Percentiles rank a stretch among this genome's conserved stretches.
Conservation (phyloP, 2,329 filamentous ascomycete species). For the Hypoxylon sp. region DNA sequence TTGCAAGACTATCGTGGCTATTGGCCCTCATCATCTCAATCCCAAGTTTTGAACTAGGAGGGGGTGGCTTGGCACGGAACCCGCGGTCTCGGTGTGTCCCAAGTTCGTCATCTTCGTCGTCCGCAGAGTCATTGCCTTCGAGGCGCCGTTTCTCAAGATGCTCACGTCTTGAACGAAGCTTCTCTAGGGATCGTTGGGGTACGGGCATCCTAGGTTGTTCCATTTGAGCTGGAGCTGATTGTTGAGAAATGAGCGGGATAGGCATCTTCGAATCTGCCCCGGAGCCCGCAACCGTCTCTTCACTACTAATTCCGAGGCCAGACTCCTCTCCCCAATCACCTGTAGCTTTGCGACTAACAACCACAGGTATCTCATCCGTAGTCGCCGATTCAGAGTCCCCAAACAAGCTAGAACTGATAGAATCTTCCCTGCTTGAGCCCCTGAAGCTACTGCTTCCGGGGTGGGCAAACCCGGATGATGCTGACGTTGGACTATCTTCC, state of each 20-base stretch:
- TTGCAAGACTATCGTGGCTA: slow-evolving; percentile 83
- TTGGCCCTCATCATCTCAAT: slow-evolving; percentile 99
- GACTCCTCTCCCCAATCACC: slow-evolving; percentile 81
- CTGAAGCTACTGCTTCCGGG: slow-evolving; percentile 79
- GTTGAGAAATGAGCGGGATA: slow-evolving; percentile 69
- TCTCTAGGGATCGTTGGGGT: slow-evolving; percentile 77
- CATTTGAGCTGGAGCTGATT: slow-evolving; percentile 74
- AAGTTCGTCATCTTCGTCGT: slow-evolving; percentile 94
- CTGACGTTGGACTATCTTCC: slow-evolving; percentile 88
- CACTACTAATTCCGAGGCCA: slow-evolving; percentile 82
- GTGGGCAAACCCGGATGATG: slow-evolving; percentile 78
- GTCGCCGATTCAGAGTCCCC: slow-evolving; percentile 85
- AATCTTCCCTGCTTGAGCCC: slow-evolving; percentile 87
- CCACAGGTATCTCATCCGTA: slow-evolving; percentile 82
- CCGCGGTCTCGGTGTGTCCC: slow-evolving; percentile 64
- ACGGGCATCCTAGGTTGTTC: slow-evolving; percentile 62
- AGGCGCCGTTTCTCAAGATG: slow-evolving; percentile 78
- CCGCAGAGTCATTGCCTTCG: slow-evolving; percentile 86
- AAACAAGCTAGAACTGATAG: slow-evolving; percentile 88
- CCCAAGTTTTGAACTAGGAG: slow-evolving; percentile 88
- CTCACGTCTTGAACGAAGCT: slow-evolving; percentile 79
- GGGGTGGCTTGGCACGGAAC: slow-evolving; percentile 65
- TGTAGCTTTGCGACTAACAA: slow-evolving; percentile 78
- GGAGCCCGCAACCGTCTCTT: slow-evolving; percentile 58
- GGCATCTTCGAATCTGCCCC: slow-evolving; percentile 59